phyloP scores from a whole-genome alignment of 2,329 filamentous ascomycete species.

The Colletotrichum liriopes region DNA sequence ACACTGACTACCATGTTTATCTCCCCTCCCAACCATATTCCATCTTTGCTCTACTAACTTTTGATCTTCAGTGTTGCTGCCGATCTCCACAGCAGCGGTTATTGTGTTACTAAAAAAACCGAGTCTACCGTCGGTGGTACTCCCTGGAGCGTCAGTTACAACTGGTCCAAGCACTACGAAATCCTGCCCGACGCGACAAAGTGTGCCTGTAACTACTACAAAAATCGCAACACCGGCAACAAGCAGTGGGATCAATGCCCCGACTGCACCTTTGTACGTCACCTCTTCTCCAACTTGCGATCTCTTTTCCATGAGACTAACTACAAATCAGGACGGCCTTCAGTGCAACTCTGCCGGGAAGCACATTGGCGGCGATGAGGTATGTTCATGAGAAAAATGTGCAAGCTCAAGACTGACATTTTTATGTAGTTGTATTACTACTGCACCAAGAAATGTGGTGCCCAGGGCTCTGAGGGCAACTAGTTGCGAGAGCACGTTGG shows the following conservation, averaged over 20 bases:
- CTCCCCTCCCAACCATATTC: conserved; percentile 1
- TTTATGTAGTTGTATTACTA: no score
- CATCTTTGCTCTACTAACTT: not conserved
- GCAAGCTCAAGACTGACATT: no score
- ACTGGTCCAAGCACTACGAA: conserved; percentile 29
- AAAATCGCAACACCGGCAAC: conserved; percentile 40
- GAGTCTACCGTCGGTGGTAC: conserved; percentile 19
- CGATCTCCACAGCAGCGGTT: conserved; percentile 20
- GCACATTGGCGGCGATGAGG: conserved; percentile 42
- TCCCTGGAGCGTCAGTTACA: conserved; percentile 31
- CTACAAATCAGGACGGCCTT: conserved; percentile 15
- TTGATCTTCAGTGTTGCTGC: conserved; percentile 17
- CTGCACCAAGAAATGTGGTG: no score
- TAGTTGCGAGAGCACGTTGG: no score
- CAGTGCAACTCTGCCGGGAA: conserved; percentile 30
- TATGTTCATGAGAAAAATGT: not conserved
- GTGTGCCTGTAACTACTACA: conserved; percentile 38
- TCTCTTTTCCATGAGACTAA: not conserved
- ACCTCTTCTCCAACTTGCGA: not conserved
- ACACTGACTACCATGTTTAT: conserved; percentile 11
- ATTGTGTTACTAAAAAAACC: conserved; percentile 17
- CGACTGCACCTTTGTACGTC: conserved; percentile 29
- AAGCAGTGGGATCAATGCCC: conserved; percentile 42
- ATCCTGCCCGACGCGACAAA: conserved; percentile 25
- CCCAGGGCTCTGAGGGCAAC: no score